Evolutionary conservation across 495 filamentous ascomycete species (phyloP), one percentile per base, ranked within the genome.

Genomic region (Penicillium turbatum): DNA sequence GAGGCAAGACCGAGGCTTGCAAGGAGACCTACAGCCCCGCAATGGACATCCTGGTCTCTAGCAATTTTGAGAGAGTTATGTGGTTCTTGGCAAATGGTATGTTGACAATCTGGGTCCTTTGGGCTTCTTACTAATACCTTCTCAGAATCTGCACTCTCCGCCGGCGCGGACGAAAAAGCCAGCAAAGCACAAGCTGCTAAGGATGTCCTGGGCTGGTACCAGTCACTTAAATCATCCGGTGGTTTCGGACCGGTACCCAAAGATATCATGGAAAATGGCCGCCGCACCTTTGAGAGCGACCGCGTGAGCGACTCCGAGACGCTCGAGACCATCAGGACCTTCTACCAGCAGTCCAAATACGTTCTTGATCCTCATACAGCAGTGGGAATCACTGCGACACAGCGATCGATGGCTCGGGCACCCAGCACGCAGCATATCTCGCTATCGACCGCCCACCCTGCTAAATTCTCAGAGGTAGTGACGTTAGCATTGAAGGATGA

Each of bases 31-130:
- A 89, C 34, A 86, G 82, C 47, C 92, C 93, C 0, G 93, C 93
- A 16, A 98, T 98, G 93, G 93, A 97, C 67, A 97, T 97, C 48
- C 79, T 97, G 11, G 90, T 97, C 32, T 88, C 83, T 48, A 90
- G 86, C 68, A 98, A 98, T 77, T 97, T 98, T 68, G 93, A 98
- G 76, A 82, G 93, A 26, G 78, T 98, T 0, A 77, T 98, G n/a
- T 97, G 92, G 92, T 96, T 87, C 76, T 77, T 96, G 10, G 84
- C 89, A 1, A 84, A 86, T 68, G 66, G 15, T 38, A 46, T 40
- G 39, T 29, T 3, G 10, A 9, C 30, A 31, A 31, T 31, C 6
- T 31, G 7, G 1, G 7, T 1, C 6, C 6, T 31, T 31, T 31
- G 7, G 30, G 6, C 1, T 1, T 9, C 6, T 31, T 31, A 31